A percentile compares a stretch with the other conserved stretches of the same genome.
Conservation (phyloP, 129 eudicot genomes). For the Erigeron canadensis region DNA sequence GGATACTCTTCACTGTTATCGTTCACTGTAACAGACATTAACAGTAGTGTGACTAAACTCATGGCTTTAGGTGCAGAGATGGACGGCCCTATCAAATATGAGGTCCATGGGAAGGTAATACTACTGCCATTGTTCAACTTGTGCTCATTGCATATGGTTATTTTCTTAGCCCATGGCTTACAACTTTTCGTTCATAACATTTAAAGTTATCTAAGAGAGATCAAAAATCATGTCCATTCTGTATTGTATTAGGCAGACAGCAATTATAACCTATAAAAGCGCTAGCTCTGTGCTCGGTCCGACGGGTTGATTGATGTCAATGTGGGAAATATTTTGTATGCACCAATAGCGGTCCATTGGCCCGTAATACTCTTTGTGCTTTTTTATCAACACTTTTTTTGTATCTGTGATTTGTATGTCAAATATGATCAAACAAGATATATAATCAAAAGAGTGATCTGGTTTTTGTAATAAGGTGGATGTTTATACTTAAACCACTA, state of each 20-base stretch:
- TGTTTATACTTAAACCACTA: no score
- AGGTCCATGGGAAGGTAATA: conserved; percentile 91
- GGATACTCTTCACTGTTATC: conserved; percentile 86
- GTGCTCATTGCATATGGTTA: not conserved
- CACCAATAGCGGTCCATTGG: no score
- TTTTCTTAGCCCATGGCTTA: not conserved
- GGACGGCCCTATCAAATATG: conserved; percentile 94
- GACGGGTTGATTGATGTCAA: no score
- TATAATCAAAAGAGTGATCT: no score
- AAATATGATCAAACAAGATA: no score
- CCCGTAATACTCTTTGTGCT: no score
- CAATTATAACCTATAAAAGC: not conserved
- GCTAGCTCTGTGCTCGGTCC: not conserved
- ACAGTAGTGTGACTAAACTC: conserved; percentile 63
- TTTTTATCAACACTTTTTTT: no score
- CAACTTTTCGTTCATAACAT: not conserved
- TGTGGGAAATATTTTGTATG: no score
- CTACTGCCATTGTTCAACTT: not conserved
- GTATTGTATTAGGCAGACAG: not conserved
- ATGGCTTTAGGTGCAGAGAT: conserved; percentile 93
- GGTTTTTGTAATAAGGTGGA: no score
- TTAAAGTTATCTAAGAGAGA: not conserved
- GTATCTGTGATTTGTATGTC: no score
- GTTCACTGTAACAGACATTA: conserved; percentile 78
- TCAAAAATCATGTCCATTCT: not conserved